Percentiles rank a stretch among this genome's conserved stretches.
These are phyloP conservation scores for Lentinula boryana DNA, from an alignment of 768 basidiomycete species.

Conservation along the genomic window DNA sequence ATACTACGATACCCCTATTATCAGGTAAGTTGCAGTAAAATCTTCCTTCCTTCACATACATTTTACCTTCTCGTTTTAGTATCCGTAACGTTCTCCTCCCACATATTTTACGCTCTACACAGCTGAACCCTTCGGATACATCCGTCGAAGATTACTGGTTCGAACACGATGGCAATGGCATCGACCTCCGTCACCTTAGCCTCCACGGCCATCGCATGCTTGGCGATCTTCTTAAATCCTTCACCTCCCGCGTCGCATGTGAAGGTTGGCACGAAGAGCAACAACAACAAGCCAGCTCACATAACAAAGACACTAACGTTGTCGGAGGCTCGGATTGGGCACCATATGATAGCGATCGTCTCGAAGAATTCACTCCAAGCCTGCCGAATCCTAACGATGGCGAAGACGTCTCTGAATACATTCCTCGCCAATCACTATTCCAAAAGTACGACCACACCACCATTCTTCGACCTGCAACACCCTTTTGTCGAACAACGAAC, in stretches of 20 bases:
- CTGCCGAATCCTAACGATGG: background rate
- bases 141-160: conserved; percentile 3
- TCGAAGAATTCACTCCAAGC: background rate
- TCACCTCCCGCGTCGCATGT: conserved; percentile 3
- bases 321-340: conserved; percentile 1
- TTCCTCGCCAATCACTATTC: background rate
- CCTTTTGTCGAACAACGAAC: conserved; percentile 1
- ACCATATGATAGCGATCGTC: background rate
- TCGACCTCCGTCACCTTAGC: background rate
- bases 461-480: background rate
- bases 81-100: conserved; percentile 1
- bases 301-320: background rate
- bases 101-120: background rate
- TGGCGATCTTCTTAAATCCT: background rate
- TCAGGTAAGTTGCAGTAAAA: background rate
- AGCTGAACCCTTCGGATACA: background rate
- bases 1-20: conserved; percentile 2
- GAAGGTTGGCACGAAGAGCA: conserved; percentile 2
- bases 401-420: background rate
- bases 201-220: background rate
- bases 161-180: background rate
- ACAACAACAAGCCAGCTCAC: background rate
- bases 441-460: conserved; percentile 2
- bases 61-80: background rate
- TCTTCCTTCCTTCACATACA: background rate